Base-by-base conservation (phyloP, 225 moss, liverwort and hornwort species). In the Thuidium tamariscinum region DNA sequence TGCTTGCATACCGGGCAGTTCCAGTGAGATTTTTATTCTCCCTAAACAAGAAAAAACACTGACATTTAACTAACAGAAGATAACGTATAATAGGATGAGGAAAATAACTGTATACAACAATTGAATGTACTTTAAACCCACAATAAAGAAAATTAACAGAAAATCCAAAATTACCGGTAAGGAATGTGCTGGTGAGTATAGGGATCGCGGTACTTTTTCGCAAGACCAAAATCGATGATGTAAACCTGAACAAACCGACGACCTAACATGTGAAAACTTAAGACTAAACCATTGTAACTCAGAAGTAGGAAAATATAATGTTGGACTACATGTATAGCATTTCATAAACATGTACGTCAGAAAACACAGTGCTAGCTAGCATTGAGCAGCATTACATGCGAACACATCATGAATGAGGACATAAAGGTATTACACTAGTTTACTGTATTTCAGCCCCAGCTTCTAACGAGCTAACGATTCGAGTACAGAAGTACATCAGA, bases 1-100 rank as follows among this genome's bases (percentile, higher is more conserved):
- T 79, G 83, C 93, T 93, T 21, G 91, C 93, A 82, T 91, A 93
- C 65, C 90, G 89, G 10, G 91, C 90, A 81, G 91, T 93, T 81
- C 93, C 91, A 85, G 98, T 98, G 85, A 98, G 91, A 74, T 96
- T 98, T 88, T 98, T 98, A 79, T 95, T 93, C 87, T 98, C 98
- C 91, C 98, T 98, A 29, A 82, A 56, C 41, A 80, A 83, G 39
- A n/a, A 66, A 64, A 77, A 76, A 22, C 11, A 46, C 16, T 25
- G 7, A 32, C 51, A 73, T 79, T 57, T 79, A 71, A 57, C 51
- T 73, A 39, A 46, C 68, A 61, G 49, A 61, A 27, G 37, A 16
- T 39, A 61, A 55, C 22, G 36, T 11, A 32, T 13, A 41, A 41
- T 27, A 68, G 29, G 12, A 57, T 52, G 14, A 86, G 36, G 32